Base-by-base conservation (phyloP, 2,329 filamentous ascomycete species). In the Penicillium vulpinum region DNA sequence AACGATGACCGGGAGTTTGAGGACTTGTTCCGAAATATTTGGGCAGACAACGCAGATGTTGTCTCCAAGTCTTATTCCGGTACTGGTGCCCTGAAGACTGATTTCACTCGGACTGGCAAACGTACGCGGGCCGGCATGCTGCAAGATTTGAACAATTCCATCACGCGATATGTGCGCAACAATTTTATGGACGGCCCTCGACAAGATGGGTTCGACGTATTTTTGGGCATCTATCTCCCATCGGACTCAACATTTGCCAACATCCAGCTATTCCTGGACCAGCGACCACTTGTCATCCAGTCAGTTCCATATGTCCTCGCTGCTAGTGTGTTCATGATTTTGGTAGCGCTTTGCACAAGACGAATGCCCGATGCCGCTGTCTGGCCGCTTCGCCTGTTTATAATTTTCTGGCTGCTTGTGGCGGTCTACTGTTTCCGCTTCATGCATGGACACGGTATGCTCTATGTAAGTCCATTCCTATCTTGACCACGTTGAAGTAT, bases 1-100 rank as follows among this genome's bases (percentile, higher is more conserved):
- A 86, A 87, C 56, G 89, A 92, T 67, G 91, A 97, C 69, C 79
- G 83, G 13, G 85, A 83, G 1, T 99, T 99, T 72, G 92, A 97
- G 75, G 82, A 89, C 67, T 80, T 97, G 57, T 99, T 97, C 85
- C 91, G 94, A 64, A 97, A 97, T 75, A 82, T 97, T 16, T 99
- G 94, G 94, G 94, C 94, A 29, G 94, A 99, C 77, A 99, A 99
- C 69, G 94, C 95, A 54, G 94, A 99, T 73, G 89, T 95, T 24
- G 92, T 99, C 33, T 96, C 92, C 18, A 88, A 86, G 65, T 88
- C 91, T 0, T 99, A 99, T 75, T 94, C 94, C 1, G 94, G 94
- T 54, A 99, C 95, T 0, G 95, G 94, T 3, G 94, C 94, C 50
- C 85, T 99, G 79, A 99, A 99, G 83, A 99, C 94, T 0, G 95